Evolutionary conservation across 495 filamentous ascomycete species (phyloP).

Genomic region (Corynascus novoguineensis): DNA sequence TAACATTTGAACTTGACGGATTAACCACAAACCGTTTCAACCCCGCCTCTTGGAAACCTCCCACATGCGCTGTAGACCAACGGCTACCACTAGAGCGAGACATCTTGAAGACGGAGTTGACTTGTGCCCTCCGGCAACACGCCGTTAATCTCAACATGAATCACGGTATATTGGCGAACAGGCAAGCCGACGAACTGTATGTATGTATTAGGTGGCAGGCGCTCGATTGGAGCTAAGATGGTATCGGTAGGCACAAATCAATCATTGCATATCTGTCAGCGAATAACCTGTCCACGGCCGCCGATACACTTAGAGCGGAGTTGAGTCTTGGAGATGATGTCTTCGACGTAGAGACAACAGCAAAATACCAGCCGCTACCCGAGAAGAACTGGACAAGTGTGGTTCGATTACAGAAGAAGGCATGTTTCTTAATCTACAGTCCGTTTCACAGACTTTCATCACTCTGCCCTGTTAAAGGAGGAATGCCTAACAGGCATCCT

Average conservation of each 20-base stretch:
- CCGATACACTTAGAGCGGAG: conserved; percentile 60
- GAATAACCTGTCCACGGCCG: conserved; percentile 58
- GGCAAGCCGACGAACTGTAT: conserved; percentile 59
- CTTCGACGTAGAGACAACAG: conserved; percentile 68
- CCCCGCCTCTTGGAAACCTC: too few species aligned
- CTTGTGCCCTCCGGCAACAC: neutral
- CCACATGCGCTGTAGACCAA: too few species aligned
- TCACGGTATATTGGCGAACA: conserved; percentile 64
- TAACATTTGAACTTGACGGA: too few species aligned
- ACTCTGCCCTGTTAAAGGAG: neutral
- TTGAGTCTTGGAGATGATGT: conserved; percentile 56
- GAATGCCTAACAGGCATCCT: neutral
- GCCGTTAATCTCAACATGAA: conserved; percentile 51
- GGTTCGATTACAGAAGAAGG: conserved; percentile 86
- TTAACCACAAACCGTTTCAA: too few species aligned
- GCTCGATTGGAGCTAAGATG: conserved; percentile 9
- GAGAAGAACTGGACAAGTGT: conserved; percentile 98
- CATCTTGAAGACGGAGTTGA: neutral
- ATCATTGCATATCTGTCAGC: conserved; percentile 81
- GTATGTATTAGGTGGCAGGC: neutral
- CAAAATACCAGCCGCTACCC: conserved; percentile 81
- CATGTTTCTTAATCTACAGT: conserved; percentile 20
- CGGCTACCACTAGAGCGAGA: too few species aligned
- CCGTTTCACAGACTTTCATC: neutral
- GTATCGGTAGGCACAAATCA: conserved; percentile 65